Percentiles rank a stretch among this genome's conserved stretches.
Conservation (phyloP, 2,329 filamentous ascomycete species). For the Pezicula carpinea region DNA sequence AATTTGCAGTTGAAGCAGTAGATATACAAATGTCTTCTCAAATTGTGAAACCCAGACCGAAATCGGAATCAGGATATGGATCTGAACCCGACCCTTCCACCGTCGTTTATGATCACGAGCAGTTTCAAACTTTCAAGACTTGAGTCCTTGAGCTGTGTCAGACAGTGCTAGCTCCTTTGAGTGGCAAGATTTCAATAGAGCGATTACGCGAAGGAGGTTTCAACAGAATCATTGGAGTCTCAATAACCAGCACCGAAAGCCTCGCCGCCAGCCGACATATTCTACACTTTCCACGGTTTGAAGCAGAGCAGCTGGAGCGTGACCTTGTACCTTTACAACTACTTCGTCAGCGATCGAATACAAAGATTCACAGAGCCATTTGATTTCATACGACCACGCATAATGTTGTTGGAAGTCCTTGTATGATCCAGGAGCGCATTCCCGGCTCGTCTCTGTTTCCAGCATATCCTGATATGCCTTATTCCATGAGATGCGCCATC, state of each 20-base stretch:
- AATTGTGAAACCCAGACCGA: no score
- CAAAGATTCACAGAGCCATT: slow-evolving; percentile 1
- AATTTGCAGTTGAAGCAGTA: no score
- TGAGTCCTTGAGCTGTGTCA: no score
- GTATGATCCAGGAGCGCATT: slow-evolving; percentile 6
- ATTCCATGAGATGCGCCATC: no score
- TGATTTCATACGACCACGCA: slow-evolving; percentile 2
- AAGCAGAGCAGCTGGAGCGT: slow-evolving; percentile 1
- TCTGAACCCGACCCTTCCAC: no score
- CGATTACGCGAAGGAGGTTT: background rate
- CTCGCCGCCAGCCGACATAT: slow-evolving; percentile 1
- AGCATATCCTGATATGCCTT: background rate
- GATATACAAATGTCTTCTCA: no score
- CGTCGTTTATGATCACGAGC: no score
- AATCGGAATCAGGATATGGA: no score
- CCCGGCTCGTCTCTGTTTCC: slow-evolving; percentile 3
- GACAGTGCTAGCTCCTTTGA: no score
- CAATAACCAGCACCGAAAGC: background rate
- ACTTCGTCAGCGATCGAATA: slow-evolving; percentile 1
- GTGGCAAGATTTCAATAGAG: slow-evolving; percentile 1
- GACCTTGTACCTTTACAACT: slow-evolving; percentile 4
- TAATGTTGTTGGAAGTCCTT: slow-evolving; percentile 8
- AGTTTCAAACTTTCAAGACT: no score
- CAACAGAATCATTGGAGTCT: background rate
- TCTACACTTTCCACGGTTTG: slow-evolving; percentile 4